Percentiles rank a stretch among this genome's conserved stretches.
phyloP scores from a whole-genome alignment of 768 basidiomycete genomes.

The Paxillus ammoniavirescens region DNA sequence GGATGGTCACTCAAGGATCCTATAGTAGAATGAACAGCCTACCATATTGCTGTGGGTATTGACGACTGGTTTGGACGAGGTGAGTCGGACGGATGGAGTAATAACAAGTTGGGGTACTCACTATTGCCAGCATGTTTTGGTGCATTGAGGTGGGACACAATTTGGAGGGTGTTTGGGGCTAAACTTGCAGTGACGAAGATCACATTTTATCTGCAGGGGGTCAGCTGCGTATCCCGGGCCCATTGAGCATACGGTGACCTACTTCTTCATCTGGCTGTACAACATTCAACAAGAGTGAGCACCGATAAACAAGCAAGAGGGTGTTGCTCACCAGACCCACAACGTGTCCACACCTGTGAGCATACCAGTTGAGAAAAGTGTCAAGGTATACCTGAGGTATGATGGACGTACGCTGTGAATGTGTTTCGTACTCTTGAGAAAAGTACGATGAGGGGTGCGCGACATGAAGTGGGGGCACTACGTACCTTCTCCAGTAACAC shows the following conservation, averaged over 20 bases:
- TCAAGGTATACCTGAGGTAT: not conserved
- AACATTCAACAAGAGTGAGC: conserved; percentile 8
- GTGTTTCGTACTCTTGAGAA: conserved; percentile 51
- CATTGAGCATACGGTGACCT: not conserved
- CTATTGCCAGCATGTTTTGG: conserved; percentile 69
- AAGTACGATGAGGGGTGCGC: conserved; percentile 18
- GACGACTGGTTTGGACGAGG: conserved; percentile 38
- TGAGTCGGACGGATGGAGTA: conserved; percentile 9
- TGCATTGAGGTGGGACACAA: conserved; percentile 53
- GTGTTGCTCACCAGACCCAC: conserved; percentile 42
- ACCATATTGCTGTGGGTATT: conserved; percentile 69
- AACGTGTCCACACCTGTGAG: conserved; percentile 52
- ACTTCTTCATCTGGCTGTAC: conserved; percentile 61
- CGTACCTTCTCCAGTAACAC: conserved; percentile 64
- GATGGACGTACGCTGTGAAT: conserved; percentile 45
- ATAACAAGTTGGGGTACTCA: conserved; percentile 32
- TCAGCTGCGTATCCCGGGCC: conserved; percentile 10
- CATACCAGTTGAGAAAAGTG: conserved; percentile 3
- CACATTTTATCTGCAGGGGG: conserved; percentile 55
- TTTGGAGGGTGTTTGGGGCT: conserved; percentile 52
- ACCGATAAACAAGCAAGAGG: not conserved
- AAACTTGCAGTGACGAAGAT: conserved; percentile 59
- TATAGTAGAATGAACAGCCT: conserved; percentile 16
- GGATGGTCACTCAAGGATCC: not conserved
- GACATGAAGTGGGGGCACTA: conserved; percentile 1